Evolutionary conservation across 2,329 filamentous ascomycete genomes (phyloP).

Genomic region (Cladosporium sp.): DNA sequence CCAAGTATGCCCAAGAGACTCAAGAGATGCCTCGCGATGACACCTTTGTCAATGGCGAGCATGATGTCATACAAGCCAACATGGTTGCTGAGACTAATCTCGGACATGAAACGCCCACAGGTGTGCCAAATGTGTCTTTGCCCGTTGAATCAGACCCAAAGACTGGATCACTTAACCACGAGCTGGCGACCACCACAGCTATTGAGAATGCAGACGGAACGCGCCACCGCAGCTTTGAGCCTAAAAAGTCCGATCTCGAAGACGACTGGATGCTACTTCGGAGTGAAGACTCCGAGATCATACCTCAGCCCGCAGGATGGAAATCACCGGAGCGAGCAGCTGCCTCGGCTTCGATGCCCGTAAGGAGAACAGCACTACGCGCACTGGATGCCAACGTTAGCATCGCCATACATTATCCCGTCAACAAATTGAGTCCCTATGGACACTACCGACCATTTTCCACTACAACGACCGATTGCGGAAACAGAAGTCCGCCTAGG

Average conservation of each 20-base stretch:
- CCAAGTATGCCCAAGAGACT: constrained; percentile 11
- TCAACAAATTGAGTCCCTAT: not conserved
- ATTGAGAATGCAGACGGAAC: too few species aligned
- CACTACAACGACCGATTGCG: not conserved
- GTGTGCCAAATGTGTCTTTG: too few species aligned
- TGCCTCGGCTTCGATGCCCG: not conserved
- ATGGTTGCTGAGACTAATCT: too few species aligned
- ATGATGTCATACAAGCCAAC: not conserved
- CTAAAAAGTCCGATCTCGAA: too few species aligned
- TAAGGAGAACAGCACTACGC: constrained; percentile 20
- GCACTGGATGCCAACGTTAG: constrained; percentile 23
- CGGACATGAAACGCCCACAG: too few species aligned
- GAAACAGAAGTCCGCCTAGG: not conserved
- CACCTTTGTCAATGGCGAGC: constrained; percentile 3
- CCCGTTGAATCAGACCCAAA: too few species aligned
- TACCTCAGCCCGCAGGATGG: not conserved
- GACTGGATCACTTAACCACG: too few species aligned
- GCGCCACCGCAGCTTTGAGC: too few species aligned
- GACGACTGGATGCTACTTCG: constrained; percentile 5
- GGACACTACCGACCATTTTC: not conserved
- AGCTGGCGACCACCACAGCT: too few species aligned
- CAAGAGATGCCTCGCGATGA: constrained; percentile 11
- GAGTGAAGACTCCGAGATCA: constrained; percentile 16
- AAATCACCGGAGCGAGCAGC: not conserved
- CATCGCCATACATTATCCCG: not conserved